A percentile compares a stretch with the other conserved stretches of the same genome.
phyloP scores from a whole-genome alignment of 73 alveolate genomes.

The Paramecium primaurelia region DNA sequence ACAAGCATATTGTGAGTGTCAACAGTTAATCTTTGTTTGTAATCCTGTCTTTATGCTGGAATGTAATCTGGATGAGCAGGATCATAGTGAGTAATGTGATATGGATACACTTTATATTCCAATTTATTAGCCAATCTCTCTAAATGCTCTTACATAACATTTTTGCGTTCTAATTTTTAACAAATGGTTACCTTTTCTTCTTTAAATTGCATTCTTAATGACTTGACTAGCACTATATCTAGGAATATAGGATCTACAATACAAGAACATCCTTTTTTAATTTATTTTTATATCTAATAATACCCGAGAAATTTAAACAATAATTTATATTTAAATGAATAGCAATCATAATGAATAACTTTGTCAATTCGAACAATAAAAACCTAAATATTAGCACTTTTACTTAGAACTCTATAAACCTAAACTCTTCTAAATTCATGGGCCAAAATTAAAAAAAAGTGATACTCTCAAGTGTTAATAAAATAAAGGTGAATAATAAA shows the following conservation, averaged over 20 bases:
- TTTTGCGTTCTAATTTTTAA: neutral
- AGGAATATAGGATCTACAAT: neutral
- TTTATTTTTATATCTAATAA: neutral
- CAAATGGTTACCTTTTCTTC: neutral
- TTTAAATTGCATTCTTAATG: neutral
- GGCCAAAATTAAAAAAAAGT: neutral
- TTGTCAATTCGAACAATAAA: neutral
- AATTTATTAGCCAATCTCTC: neutral
- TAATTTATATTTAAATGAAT: neutral
- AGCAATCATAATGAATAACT: neutral
- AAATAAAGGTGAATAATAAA: neutral
- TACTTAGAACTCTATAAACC: neutral
- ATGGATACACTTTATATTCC: slow-evolving; percentile 38
- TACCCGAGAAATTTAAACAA: neutral
- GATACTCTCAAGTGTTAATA: neutral
- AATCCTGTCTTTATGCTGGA: slow-evolving; percentile 6
- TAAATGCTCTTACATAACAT: neutral
- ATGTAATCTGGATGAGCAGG: slow-evolving; percentile 8
- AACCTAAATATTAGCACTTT: neutral
- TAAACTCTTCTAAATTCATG: neutral
- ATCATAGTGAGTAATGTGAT: slow-evolving; percentile 29
- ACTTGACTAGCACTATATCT: neutral
- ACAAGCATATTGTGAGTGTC: slow-evolving; percentile 39
- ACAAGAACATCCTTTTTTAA: neutral
- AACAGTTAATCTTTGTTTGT: neutral